phyloP scores from a whole-genome alignment of 2,329 filamentous ascomycete species.

The Ascochyta clinopodiicola region DNA sequence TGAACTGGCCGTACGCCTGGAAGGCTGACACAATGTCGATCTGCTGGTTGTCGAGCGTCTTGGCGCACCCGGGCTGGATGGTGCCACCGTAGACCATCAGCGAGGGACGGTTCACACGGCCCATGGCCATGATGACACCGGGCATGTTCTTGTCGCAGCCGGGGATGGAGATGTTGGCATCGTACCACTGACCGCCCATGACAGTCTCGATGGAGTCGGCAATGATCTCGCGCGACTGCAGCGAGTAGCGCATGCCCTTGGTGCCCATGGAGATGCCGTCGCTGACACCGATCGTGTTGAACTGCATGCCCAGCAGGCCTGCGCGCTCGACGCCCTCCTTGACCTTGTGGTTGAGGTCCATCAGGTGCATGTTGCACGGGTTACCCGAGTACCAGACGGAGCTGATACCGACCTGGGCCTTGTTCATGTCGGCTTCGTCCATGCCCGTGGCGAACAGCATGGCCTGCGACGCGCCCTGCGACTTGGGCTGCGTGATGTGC shows the following conservation, averaged over 20 bases:
- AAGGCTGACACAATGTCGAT: conserved; percentile 98
- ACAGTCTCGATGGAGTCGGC: conserved; percentile 99
- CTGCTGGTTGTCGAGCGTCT: conserved; percentile 68
- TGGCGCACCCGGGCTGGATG: conserved; percentile 88
- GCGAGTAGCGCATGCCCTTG: conserved; percentile 91
- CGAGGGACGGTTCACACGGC: conserved; percentile 88
- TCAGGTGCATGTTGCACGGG: conserved; percentile 98
- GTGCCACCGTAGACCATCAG: conserved; percentile 98
- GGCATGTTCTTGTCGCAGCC: conserved; percentile 99
- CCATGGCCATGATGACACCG: conserved; percentile 77
- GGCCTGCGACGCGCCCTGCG: conserved; percentile 96
- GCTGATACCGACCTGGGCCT: conserved; percentile 96
- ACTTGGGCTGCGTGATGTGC: conserved; percentile 93
- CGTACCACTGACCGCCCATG: conserved; percentile 99
- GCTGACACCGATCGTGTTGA: conserved; percentile 98
- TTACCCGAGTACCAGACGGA: conserved; percentile 99
- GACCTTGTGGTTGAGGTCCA: conserved; percentile 84
- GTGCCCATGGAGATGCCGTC: conserved; percentile 99
- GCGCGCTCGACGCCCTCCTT: conserved; percentile 75
- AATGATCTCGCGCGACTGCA: conserved; percentile 95
- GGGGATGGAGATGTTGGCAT: conserved; percentile 94
- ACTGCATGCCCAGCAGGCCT: conserved; percentile 90
- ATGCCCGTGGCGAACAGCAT: conserved; percentile 98
- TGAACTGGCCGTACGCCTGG: conserved; percentile 95
- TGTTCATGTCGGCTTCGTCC: conserved; percentile 85